Evolutionary conservation across 2,329 filamentous ascomycete genomes (phyloP).

Genomic region (Fusarium sp.): DNA sequence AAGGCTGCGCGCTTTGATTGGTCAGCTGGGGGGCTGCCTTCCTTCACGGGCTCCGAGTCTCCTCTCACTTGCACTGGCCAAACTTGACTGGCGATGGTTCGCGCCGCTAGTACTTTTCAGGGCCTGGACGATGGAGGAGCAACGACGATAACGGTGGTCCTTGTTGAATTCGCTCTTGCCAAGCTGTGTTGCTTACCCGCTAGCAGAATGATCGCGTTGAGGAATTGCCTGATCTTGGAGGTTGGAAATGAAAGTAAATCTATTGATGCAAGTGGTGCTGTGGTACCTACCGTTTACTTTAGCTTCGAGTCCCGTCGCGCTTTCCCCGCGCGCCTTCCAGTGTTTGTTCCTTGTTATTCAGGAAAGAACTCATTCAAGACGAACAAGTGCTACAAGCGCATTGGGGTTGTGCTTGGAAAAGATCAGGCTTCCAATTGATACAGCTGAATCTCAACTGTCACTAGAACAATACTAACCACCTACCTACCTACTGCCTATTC

Average conservation of each 20-base stretch:
- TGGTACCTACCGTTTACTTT: background rate
- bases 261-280: background rate
- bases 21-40: conserved; percentile 27
- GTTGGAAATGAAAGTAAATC: background rate
- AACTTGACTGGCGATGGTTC: conserved; percentile 34
- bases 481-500: no score
- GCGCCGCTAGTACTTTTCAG: conserved; percentile 32
- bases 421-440: background rate
- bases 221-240: background rate
- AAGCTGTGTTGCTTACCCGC: conserved; percentile 6
- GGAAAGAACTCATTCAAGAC: conserved; percentile 18
- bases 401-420: background rate
- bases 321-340: conserved; percentile 14
- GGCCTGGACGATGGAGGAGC: conserved; percentile 15
- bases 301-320: conserved; percentile 8
- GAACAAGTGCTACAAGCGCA: background rate
- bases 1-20: conserved; percentile 42
- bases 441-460: no score
- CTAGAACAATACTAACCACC: no score
- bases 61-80: conserved; percentile 34
- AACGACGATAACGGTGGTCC: conserved; percentile 12
- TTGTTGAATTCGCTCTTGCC: conserved; percentile 16
- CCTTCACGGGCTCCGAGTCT: conserved; percentile 31
- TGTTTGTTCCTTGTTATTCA: conserved; percentile 29
- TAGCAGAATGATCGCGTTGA: background rate